Evolutionary conservation across 2,329 filamentous ascomycete species (phyloP).

Genomic region (Hypoxylon sp.): DNA sequence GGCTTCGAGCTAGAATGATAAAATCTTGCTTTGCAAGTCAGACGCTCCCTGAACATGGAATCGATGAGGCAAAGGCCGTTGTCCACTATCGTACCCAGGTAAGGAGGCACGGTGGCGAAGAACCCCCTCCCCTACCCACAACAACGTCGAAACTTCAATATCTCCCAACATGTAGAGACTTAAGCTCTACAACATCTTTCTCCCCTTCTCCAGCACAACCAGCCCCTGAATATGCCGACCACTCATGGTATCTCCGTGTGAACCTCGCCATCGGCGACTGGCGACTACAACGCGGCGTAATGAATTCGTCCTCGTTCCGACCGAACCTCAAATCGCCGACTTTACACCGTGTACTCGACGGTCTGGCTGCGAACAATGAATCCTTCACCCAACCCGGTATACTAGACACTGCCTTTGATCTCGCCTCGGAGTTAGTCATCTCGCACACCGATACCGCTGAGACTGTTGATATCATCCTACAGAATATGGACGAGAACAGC

Average conservation of each 20-base stretch:
- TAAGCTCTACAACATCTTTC: slow-evolving; percentile 61
- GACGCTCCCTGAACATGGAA: slow-evolving; percentile 59
- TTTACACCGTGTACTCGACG: slow-evolving; percentile 65
- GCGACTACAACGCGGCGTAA: slow-evolving; percentile 70
- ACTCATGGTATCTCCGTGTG: slow-evolving; percentile 68
- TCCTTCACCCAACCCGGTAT: slow-evolving; percentile 65
- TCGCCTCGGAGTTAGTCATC: slow-evolving; percentile 66
- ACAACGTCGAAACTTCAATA: slow-evolving; percentile 56
- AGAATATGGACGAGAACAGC: slow-evolving; percentile 73
- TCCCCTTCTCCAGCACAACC: slow-evolving; percentile 60
- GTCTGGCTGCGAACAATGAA: slow-evolving; percentile 60
- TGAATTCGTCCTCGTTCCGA: slow-evolving; percentile 70
- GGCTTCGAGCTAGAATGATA: slow-evolving; percentile 75
- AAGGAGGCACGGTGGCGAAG: slow-evolving; percentile 34
- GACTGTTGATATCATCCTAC: slow-evolving; percentile 72
- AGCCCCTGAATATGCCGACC: slow-evolving; percentile 64
- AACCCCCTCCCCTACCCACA: slow-evolving; percentile 53
- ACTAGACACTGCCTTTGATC: slow-evolving; percentile 64
- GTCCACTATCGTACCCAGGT: slow-evolving; percentile 59
- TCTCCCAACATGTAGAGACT: slow-evolving; percentile 64
- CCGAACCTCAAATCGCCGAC: slow-evolving; percentile 63
- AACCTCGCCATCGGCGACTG: slow-evolving; percentile 73
- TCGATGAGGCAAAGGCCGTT: slow-evolving; percentile 64
- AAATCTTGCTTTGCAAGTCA: slow-evolving; percentile 71
- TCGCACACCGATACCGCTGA: slow-evolving; percentile 62